Percentiles rank a stretch among this genome's conserved stretches.
Evolutionary conservation across 1,284 basidiomycete species (phyloP).

Genomic region (Pseudozyma pruni): DNA sequence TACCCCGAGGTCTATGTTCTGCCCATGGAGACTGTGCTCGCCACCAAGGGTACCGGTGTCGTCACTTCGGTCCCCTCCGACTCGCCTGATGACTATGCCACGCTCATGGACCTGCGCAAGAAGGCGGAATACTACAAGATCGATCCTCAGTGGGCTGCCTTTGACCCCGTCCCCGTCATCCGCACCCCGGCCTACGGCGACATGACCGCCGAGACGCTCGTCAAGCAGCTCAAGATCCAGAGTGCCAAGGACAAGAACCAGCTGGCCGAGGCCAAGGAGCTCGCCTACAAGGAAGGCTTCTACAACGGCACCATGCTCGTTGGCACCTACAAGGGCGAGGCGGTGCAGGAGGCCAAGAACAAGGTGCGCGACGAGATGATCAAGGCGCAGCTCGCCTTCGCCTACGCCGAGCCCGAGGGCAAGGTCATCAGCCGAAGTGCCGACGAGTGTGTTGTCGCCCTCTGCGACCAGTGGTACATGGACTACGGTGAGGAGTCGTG

Average conservation of each 20-base stretch:
- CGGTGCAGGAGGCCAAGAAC: constrained; percentile 89
- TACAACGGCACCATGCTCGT: constrained; percentile 90
- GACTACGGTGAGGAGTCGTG: constrained; percentile 93
- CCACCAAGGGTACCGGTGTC: constrained; percentile 97
- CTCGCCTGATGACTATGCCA: constrained; percentile 96
- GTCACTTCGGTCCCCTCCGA: constrained; percentile 98
- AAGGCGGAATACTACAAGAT: constrained; percentile 98
- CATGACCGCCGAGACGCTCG: constrained; percentile 86
- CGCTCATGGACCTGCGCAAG: constrained; percentile 90
- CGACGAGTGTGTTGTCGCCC: constrained; percentile 96
- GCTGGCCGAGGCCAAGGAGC: constrained; percentile 94
- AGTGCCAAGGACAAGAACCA: constrained; percentile 86
- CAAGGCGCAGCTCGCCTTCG: constrained; percentile 79
- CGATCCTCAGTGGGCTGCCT: constrained; percentile 85
- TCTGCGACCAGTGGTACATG: constrained; percentile 99
- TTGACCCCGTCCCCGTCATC: constrained; percentile 89
- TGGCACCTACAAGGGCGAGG: constrained; percentile 86
- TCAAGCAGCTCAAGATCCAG: constrained; percentile 92
- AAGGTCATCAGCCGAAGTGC: constrained; percentile 86
- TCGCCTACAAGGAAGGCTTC: constrained; percentile 98
- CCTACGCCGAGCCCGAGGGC: constrained; percentile 96
- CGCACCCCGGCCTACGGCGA: constrained; percentile 90
- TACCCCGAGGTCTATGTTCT: constrained; percentile 91
- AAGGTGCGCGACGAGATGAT: constrained; percentile 90
- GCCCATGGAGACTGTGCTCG: constrained; percentile 96